Conservation (phyloP, 306 rosid genomes). For the Begonia loranthoides region DNA sequence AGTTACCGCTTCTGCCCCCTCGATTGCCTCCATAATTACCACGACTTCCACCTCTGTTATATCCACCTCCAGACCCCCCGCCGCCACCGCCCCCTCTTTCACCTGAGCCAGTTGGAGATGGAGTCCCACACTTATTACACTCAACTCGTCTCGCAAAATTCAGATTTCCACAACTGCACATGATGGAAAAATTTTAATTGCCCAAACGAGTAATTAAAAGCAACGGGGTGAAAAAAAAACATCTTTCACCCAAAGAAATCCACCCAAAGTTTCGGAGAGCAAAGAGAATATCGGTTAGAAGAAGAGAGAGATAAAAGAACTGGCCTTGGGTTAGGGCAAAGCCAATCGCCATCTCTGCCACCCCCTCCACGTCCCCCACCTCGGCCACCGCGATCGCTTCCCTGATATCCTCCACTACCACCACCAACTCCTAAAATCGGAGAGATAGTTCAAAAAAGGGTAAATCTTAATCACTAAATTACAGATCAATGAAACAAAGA, state of each 20-base stretch:
- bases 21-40: slow-evolving; percentile 36
- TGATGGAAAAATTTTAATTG: background rate
- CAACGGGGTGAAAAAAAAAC: background rate
- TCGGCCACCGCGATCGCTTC: slow-evolving; percentile 76
- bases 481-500: background rate
- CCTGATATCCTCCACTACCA: slow-evolving; percentile 67
- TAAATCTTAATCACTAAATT: background rate
- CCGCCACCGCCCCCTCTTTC: slow-evolving; percentile 31
- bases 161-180: slow-evolving; percentile 74
- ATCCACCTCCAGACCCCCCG: slow-evolving; percentile 11
- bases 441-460: background rate
- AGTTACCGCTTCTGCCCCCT: slow-evolving; percentile 43
- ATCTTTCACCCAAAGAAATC: background rate
- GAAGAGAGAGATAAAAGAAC: background rate
- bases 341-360: slow-evolving; percentile 98
- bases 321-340: slow-evolving; percentile 79
- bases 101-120: slow-evolving; percentile 51
- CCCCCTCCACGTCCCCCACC: slow-evolving; percentile 72
- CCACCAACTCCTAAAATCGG: slow-evolving; percentile 25
- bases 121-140: slow-evolving; percentile 95
- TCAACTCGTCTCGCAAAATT: slow-evolving; percentile 92
- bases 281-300: background rate
- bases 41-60: slow-evolving; percentile 35
- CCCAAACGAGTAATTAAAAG: background rate
- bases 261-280: slow-evolving; percentile 14